These are phyloP conservation scores for Lecanoromycetidae sp. DNA, from an alignment of 2,329 filamentous ascomycete genomes.

Conservation along the genomic window DNA sequence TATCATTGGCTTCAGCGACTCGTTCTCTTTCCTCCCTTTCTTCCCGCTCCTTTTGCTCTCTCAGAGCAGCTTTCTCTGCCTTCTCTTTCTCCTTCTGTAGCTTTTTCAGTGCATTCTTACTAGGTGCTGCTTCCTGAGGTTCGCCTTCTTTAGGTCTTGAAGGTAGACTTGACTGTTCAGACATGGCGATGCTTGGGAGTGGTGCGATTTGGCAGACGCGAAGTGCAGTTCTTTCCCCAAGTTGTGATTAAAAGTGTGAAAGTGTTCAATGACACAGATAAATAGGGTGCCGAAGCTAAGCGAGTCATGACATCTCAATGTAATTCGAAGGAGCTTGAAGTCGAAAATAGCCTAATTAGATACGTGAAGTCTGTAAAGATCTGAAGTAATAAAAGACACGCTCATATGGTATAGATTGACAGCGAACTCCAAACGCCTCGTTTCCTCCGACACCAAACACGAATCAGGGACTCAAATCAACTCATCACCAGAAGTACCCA, in stretches of 20 bases:
- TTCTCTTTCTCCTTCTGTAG: constrained; percentile 84
- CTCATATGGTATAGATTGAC: background rate
- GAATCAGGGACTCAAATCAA: constrained; percentile 41
- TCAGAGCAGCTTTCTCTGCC: constrained; percentile 60
- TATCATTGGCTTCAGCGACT: constrained; percentile 52
- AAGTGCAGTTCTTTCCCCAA: no score
- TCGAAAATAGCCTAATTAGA: no score
- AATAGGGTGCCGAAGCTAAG: no score
- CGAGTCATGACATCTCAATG: no score
- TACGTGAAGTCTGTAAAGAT: background rate
- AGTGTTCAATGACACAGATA: no score
- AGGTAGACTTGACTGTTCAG: constrained; percentile 9
- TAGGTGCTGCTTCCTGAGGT: constrained; percentile 30
- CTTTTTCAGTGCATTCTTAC: constrained; percentile 74
- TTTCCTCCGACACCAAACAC: background rate
- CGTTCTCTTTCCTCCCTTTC: constrained; percentile 59
- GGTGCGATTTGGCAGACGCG: background rate
- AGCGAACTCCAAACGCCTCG: no score
- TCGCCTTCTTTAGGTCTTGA: background rate
- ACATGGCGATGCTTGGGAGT: background rate
- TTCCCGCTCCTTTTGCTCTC: constrained; percentile 63
- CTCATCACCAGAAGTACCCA: constrained; percentile 65
- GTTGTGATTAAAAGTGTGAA: no score
- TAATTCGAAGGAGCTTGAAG: no score
- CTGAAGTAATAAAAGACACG: background rate